phyloP scores from a whole-genome alignment of 2,329 filamentous ascomycete genomes.

The Fusarium mangiferae region DNA sequence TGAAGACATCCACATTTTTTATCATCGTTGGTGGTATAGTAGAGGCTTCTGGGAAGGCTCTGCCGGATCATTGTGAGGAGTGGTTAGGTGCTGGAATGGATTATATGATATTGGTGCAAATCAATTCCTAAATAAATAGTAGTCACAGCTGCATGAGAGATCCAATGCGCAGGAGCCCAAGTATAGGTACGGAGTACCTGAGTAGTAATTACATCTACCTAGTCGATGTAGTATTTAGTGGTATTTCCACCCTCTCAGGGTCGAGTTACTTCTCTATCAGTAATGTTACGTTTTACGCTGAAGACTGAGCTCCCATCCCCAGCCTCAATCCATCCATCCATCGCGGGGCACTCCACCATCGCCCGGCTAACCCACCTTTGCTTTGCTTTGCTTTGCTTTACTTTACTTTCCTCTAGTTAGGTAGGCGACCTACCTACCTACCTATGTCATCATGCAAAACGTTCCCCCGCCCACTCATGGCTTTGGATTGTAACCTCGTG shows the following conservation, averaged over 20 bases:
- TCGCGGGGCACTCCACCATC: conserved; percentile 37
- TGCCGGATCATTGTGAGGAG: conserved; percentile 9
- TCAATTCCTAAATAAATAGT: not conserved
- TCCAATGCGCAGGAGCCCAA: not conserved
- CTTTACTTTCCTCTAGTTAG: not conserved
- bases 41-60: conserved; percentile 6
- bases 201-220: too few species aligned
- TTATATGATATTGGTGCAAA: not conserved
- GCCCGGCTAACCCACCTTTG: not conserved
- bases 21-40: not conserved
- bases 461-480: conserved; percentile 28
- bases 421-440: conserved; percentile 30
- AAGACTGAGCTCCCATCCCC: not conserved
- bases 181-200: too few species aligned
- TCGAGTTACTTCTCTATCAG: not conserved
- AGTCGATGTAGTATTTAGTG: not conserved
- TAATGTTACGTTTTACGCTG: not conserved
- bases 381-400: too few species aligned
- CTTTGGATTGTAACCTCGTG: conserved; percentile 29
- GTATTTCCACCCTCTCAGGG: not conserved
- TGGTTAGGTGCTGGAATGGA: conserved; percentile 5
- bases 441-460: conserved; percentile 38
- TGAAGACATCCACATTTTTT: conserved; percentile 7
- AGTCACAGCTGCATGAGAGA: not conserved
- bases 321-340: not conserved